A percentile compares a stretch with the other conserved stretches of the same genome.
Evolutionary conservation across 1,284 basidiomycete species (phyloP).

Genomic region (Moniliophthora roreri): DNA sequence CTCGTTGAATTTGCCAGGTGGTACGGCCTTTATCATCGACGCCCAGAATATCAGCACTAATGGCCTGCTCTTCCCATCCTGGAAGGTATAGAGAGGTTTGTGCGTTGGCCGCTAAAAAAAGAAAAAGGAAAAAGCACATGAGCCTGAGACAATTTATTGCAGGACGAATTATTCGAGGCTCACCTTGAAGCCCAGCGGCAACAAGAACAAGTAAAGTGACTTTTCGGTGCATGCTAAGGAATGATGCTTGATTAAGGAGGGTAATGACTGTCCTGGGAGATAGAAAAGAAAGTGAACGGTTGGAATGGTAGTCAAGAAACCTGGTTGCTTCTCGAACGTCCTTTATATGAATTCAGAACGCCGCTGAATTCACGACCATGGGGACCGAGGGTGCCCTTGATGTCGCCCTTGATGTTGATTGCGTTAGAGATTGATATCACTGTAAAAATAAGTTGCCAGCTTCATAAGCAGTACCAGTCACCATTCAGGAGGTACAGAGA

Average conservation of each 20-base stretch:
- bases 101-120: constrained; percentile 16
- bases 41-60: constrained; percentile 39
- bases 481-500: no score
- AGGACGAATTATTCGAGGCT: no score
- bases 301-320: neutral
- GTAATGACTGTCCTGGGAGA: neutral
- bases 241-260: neutral
- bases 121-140: neutral
- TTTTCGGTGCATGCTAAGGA: constrained; percentile 1
- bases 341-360: no score
- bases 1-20: constrained; percentile 40
- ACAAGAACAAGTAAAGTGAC: neutral
- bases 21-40: constrained; percentile 39
- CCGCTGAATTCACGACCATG: no score
- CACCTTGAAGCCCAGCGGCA: neutral
- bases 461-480: no score
- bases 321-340: no score
- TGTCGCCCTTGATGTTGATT: no score
- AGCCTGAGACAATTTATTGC: no score
- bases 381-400: no score
- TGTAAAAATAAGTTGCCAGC: no score
- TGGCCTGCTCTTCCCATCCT: constrained; percentile 42
- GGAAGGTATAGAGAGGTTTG: constrained; percentile 42
- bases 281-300: neutral
- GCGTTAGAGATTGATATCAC: no score